Evolutionary conservation across 2,329 filamentous ascomycete species (phyloP).

Genomic region (Fusarium nelsonii): DNA sequence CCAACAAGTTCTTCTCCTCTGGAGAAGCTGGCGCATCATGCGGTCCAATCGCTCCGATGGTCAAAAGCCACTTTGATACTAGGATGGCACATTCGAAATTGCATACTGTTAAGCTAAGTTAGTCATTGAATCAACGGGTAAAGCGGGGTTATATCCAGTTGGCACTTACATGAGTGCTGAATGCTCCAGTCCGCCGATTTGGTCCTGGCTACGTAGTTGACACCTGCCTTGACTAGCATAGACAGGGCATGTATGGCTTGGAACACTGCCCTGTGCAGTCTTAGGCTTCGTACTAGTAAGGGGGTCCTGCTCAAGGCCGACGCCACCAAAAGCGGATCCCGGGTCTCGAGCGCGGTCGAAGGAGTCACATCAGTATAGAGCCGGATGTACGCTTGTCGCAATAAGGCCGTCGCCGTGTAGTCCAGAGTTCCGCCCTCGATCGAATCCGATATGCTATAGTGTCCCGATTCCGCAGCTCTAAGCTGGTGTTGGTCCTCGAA

Average conservation of each 20-base stretch:
- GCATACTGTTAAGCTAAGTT: conserved; percentile 57
- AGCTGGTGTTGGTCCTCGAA: conserved; percentile 69
- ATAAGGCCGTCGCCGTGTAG: conserved; percentile 73
- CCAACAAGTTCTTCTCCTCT: conserved; percentile 67
- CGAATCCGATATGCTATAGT: conserved; percentile 62
- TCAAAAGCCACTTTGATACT: conserved; percentile 71
- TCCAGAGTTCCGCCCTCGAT: conserved; percentile 71
- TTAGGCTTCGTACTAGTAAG: conserved; percentile 68
- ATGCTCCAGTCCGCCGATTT: conserved; percentile 74
- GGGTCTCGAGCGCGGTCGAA: conserved; percentile 72
- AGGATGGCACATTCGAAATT: conserved; percentile 73
- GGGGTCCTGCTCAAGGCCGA: conserved; percentile 70
- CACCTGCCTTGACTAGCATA: conserved; percentile 73
- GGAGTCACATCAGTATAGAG: conserved; percentile 74
- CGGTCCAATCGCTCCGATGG: conserved; percentile 64
- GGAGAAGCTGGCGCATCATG: conserved; percentile 62
- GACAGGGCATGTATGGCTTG: conserved; percentile 77
- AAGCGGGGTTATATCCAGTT: not conserved
- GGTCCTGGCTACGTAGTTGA: conserved; percentile 71
- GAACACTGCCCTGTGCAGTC: conserved; percentile 72
- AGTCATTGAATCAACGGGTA: conserved; percentile 20
- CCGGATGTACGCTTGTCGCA: conserved; percentile 72
- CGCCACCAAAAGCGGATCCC: conserved; percentile 72
- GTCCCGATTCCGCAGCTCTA: conserved; percentile 62
- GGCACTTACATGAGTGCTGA: conserved; percentile 68